These are phyloP conservation scores for Neofusicoccum kwambonambiense DNA, from an alignment of 2,329 filamentous ascomycete species.

Conservation along the genomic window DNA sequence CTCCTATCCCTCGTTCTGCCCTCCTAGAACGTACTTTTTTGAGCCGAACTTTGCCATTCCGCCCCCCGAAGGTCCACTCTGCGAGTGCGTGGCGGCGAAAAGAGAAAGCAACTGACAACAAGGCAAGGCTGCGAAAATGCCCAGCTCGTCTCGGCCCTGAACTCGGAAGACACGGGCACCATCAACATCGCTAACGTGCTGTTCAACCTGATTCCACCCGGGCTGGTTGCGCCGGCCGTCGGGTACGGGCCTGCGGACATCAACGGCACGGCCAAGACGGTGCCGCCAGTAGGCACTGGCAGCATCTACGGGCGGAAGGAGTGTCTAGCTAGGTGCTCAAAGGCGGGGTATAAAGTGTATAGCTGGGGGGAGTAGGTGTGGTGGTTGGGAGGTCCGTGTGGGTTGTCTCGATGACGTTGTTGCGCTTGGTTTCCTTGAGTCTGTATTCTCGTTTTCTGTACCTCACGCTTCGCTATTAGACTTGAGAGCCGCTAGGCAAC, in stretches of 20 bases:
- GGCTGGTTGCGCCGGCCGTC: constrained; percentile 46
- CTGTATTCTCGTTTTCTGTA: background rate
- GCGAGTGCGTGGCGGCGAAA: no score
- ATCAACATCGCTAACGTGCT: constrained; percentile 48
- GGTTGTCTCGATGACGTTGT: background rate
- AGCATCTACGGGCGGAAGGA: constrained; percentile 41
- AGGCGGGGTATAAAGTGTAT: constrained; percentile 4
- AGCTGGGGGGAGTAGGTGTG: background rate
- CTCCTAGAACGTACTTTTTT: background rate
- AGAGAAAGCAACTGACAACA: background rate
- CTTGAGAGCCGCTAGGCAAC: background rate
- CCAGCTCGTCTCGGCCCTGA: constrained; percentile 51
- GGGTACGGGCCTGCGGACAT: constrained; percentile 36
- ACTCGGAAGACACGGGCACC: constrained; percentile 51
- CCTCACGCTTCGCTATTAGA: background rate
- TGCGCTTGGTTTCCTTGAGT: background rate
- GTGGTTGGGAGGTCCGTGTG: background rate
- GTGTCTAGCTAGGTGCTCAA: constrained; percentile 39
- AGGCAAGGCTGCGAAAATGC: constrained; percentile 47
- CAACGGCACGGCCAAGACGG: constrained; percentile 29
- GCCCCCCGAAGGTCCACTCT: no score
- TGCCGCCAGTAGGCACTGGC: constrained; percentile 44
- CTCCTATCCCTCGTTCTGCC: background rate
- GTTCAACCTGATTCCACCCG: constrained; percentile 36
- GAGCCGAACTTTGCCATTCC: no score